These are phyloP conservation scores for Vigna radiata DNA, from an alignment of 306 rosid genomes.

Conservation along the genomic window DNA sequence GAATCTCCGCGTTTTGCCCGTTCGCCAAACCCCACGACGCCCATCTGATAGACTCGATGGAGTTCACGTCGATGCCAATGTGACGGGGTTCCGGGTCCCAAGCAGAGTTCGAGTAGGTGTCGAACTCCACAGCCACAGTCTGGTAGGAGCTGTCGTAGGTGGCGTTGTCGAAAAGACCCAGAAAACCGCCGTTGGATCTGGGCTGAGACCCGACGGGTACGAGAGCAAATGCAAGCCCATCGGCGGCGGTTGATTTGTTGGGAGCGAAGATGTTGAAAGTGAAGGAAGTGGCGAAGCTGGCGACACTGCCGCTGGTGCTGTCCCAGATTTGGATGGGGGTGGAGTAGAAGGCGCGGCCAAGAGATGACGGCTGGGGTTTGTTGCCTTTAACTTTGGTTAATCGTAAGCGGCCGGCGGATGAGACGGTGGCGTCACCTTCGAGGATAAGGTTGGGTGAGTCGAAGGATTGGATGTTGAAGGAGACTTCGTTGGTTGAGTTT, in stretches of 20 bases:
- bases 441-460: not conserved
- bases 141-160: not conserved
- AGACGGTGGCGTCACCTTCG: not conserved
- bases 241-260: not conserved
- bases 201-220: not conserved
- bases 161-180: not conserved
- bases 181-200: not conserved
- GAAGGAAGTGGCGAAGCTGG: not conserved
- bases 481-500: not conserved
- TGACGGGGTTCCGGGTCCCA: not conserved
- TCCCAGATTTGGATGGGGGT: not conserved
- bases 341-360: not conserved
- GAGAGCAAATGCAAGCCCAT: not conserved
- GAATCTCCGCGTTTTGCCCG: not conserved
- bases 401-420: not conserved
- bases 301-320: not conserved
- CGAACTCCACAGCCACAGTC: not conserved
- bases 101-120: not conserved
- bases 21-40: conserved; percentile 7
- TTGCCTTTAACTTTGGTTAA: not conserved
- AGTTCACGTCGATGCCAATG: conserved; percentile 2
- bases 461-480: not conserved
- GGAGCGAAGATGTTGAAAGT: not conserved
- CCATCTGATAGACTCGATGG: not conserved
- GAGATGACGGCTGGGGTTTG: not conserved